Evolutionary conservation across 2,329 filamentous ascomycete species (phyloP).

Genomic region (Furcasterigmium sp.): DNA sequence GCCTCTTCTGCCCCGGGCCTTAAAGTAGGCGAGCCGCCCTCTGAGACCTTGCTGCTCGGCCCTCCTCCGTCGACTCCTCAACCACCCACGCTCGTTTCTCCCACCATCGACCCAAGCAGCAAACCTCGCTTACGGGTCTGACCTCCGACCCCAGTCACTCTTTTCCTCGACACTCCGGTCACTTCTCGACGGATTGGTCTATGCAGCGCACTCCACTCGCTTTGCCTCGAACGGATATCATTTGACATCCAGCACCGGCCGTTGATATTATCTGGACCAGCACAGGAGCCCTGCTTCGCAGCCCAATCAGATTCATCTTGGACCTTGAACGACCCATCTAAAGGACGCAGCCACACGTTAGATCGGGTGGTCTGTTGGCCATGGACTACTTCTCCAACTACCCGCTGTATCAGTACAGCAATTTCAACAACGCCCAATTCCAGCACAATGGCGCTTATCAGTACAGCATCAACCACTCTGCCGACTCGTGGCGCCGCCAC

Average conservation of each 20-base stretch:
- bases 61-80: neutral
- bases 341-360: too few relatives aligned
- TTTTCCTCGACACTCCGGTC: neutral
- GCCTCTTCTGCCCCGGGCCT: neutral
- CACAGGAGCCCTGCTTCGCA: too few relatives aligned
- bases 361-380: neutral
- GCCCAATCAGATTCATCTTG: too few relatives aligned
- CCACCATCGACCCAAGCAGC: too few relatives aligned
- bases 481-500: conserved; percentile 2
- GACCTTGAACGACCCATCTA: too few relatives aligned
- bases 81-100: too few relatives aligned
- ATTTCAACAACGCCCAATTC: conserved; percentile 8
- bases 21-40: neutral
- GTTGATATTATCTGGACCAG: too few relatives aligned
- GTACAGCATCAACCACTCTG: neutral
- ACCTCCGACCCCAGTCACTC: neutral
- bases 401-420: conserved; percentile 6
- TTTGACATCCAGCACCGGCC: too few relatives aligned
- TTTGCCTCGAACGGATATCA: too few relatives aligned
- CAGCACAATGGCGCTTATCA: conserved; percentile 9
- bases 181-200: too few relatives aligned
- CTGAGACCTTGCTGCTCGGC: neutral
- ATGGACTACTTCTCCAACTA: conserved; percentile 11
- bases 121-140: neutral
- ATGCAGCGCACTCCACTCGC: neutral